These are phyloP conservation scores for Thuidium tamariscinum DNA, from an alignment of 225 moss, liverwort and hornwort genomes.

Conservation along the genomic window DNA sequence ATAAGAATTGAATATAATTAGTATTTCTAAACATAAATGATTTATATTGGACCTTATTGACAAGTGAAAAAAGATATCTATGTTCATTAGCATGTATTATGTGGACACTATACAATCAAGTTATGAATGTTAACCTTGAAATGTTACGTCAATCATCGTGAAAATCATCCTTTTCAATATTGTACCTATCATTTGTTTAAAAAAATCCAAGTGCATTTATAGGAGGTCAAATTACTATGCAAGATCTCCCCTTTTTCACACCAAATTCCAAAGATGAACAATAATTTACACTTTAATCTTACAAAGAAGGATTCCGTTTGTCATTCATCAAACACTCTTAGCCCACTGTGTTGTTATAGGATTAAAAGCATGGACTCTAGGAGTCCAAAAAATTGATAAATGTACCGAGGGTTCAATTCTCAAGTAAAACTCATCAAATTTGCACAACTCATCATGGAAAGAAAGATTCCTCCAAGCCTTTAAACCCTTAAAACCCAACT, in stretches of 20 bases:
- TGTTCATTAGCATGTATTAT: background rate
- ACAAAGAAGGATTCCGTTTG: rapidly evolving
- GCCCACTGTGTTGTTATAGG: rapidly evolving
- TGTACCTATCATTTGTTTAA: too few relatives aligned
- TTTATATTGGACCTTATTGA: background rate
- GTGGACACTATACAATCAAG: rapidly evolving
- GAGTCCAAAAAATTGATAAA: rapidly evolving
- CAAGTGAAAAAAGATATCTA: background rate
- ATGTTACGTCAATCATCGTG: rapidly evolving
- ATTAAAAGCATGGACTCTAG: background rate
- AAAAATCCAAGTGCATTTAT: too few relatives aligned
- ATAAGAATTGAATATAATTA: rapidly evolving
- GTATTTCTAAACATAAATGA: rapidly evolving
- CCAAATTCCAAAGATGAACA: too few relatives aligned
- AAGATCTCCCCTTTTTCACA: too few relatives aligned
- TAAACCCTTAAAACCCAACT: background rate
- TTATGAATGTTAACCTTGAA: background rate
- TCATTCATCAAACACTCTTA: too few relatives aligned
- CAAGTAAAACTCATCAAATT: background rate
- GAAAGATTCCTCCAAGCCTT: background rate
- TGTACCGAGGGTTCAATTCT: background rate
- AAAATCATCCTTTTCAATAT: too few relatives aligned
- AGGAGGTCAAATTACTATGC: too few relatives aligned
- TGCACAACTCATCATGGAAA: background rate
- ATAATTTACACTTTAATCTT: too few relatives aligned